Evolutionary conservation across 2,329 filamentous ascomycete genomes (phyloP).

Genomic region (Claviceps paspali): DNA sequence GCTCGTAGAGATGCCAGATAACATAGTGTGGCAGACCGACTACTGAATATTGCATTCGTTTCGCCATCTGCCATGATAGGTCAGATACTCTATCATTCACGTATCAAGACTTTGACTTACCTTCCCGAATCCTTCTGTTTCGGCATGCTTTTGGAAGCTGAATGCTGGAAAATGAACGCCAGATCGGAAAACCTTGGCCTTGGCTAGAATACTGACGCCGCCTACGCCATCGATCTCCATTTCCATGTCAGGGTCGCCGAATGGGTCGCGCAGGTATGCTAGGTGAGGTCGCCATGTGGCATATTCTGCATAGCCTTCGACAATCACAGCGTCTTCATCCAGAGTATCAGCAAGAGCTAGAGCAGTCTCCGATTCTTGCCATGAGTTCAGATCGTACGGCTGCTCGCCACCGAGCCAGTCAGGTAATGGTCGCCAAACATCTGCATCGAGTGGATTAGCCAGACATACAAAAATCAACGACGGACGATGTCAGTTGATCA

Average conservation of each 20-base stretch:
- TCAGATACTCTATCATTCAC: neutral
- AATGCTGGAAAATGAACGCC: conserved; percentile 97
- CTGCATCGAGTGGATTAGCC: conserved; percentile 26
- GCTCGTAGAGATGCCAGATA: conserved; percentile 99
- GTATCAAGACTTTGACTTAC: conserved; percentile 29
- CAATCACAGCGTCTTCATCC: conserved; percentile 95
- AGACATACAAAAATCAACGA: no score
- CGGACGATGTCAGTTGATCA: neutral
- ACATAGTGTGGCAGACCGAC: conserved; percentile 94
- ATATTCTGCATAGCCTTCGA: conserved; percentile 97
- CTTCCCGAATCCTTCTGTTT: conserved; percentile 98
- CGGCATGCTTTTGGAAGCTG: conserved; percentile 95
- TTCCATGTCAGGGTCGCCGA: conserved; percentile 96
- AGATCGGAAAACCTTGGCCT: conserved; percentile 85
- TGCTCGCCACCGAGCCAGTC: conserved; percentile 98
- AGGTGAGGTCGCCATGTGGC: conserved; percentile 96
- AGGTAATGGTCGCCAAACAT: conserved; percentile 96
- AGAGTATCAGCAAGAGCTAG: conserved; percentile 84
- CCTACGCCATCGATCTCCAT: conserved; percentile 99
- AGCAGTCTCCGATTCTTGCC: conserved; percentile 97
- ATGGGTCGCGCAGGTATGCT: conserved; percentile 90
- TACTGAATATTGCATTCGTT: conserved; percentile 88
- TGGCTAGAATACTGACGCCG: conserved; percentile 92
- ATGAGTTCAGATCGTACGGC: conserved; percentile 95
- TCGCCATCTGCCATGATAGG: conserved; percentile 61